Evolutionary conservation across 352 stramenopile species (phyloP).

Genomic region (Globisporangium acanthophoron): DNA sequence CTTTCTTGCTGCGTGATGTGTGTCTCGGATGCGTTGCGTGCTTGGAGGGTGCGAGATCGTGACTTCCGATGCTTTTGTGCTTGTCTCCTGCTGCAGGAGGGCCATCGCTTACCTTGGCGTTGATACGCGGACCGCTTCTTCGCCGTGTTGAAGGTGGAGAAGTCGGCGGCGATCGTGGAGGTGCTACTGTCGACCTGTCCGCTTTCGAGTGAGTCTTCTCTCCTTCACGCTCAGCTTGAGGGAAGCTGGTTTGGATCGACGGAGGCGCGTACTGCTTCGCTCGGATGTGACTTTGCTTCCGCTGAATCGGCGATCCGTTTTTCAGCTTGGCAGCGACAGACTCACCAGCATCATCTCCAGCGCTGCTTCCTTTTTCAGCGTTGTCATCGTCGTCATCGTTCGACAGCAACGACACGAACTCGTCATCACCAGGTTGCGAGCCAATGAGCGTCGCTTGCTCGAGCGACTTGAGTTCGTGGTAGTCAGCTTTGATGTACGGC

Average conservation of each 20-base stretch:
- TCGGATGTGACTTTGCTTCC: conserved; percentile 24
- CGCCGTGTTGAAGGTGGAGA: background rate
- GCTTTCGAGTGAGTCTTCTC: background rate
- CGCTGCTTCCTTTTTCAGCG: background rate
- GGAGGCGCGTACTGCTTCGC: conserved; percentile 1
- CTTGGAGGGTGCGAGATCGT: background rate
- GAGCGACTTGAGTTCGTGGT: conserved; percentile 50
- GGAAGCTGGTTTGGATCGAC: conserved; percentile 2
- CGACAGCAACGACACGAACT: conserved; percentile 50
- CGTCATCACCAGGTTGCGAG: conserved; percentile 38
- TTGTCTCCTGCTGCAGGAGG: background rate
- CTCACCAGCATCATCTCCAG: background rate
- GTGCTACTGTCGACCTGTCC: background rate
- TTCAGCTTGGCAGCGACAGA: background rate
- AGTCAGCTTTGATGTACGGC: conserved; percentile 62
- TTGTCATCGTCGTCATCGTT: conserved; percentile 22
- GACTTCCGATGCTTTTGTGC: background rate
- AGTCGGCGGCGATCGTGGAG: background rate
- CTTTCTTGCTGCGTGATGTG: background rate
- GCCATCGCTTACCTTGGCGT: background rate
- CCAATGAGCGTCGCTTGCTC: conserved; percentile 46
- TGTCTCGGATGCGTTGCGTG: background rate
- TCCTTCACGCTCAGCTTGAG: background rate
- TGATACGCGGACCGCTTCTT: conserved; percentile 3
- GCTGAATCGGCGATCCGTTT: conserved; percentile 12